phyloP scores from a whole-genome alignment of 106 monocot species.

The Dactylorhiza incarnata region DNA sequence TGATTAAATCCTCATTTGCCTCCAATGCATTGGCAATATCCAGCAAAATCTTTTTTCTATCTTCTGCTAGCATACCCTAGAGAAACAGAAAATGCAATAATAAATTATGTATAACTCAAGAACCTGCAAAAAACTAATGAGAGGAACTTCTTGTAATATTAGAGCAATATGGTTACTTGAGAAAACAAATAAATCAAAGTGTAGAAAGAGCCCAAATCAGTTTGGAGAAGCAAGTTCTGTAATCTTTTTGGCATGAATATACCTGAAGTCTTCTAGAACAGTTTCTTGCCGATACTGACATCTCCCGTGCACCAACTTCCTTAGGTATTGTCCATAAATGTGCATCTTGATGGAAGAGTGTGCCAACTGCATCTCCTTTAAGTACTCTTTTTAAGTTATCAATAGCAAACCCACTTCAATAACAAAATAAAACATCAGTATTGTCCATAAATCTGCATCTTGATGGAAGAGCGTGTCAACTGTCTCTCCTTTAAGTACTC shows the following conservation, averaged over 20 bases:
- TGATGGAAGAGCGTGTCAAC: slow-evolving; percentile 85
- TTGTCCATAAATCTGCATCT: slow-evolving; percentile 50
- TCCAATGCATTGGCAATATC: too few relatives aligned
- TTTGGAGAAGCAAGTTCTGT: not conserved
- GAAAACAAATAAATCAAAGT: too few relatives aligned
- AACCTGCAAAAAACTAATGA: too few relatives aligned
- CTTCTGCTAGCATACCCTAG: slow-evolving; percentile 65
- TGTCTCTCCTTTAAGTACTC: slow-evolving; percentile 68
- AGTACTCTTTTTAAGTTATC: slow-evolving; percentile 72
- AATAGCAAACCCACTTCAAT: slow-evolving; percentile 55
- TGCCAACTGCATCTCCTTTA: slow-evolving; percentile 69
- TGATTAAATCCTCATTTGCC: slow-evolving; percentile 66
- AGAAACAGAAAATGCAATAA: not conserved
- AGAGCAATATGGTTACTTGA: too few relatives aligned
- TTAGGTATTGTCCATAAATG: slow-evolving; percentile 38
- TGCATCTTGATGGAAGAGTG: slow-evolving; percentile 79
- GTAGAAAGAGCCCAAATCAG: too few relatives aligned
- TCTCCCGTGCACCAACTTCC: slow-evolving; percentile 58
- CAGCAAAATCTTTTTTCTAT: slow-evolving; percentile 64
- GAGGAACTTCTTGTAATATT: too few relatives aligned
- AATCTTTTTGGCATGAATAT: not conserved
- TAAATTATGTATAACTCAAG: too few relatives aligned
- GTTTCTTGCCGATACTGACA: slow-evolving; percentile 89
- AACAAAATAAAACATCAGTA: not conserved
- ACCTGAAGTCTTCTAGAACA: slow-evolving; percentile 89